Conservation (phyloP, 2,329 filamentous ascomycete genomes). For the Chrysoporthe deuterocubensis region DNA sequence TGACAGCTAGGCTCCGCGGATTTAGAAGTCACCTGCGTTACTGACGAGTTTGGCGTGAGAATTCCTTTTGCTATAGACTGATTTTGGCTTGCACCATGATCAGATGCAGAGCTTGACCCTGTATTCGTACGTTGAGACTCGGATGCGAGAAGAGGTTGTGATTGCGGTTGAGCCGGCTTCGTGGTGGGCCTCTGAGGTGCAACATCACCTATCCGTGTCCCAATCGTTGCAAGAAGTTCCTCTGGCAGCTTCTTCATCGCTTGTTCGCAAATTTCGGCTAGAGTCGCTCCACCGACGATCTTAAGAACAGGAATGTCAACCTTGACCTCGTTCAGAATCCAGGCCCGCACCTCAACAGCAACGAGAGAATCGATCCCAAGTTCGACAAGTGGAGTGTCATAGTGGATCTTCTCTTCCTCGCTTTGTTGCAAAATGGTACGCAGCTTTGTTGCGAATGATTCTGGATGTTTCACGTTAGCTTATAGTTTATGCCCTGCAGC, state of each 20-base stretch:
- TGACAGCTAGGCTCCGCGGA: conserved; percentile 4
- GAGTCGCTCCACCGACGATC: conserved; percentile 39
- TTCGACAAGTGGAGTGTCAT: conserved; percentile 27
- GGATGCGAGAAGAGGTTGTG: conserved; percentile 1
- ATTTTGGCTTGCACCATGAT: not conserved
- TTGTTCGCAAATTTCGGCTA: conserved; percentile 17
- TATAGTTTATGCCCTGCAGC: no score
- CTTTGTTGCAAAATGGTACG: conserved; percentile 24
- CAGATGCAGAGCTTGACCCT: not conserved
- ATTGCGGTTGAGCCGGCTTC: conserved; percentile 5
- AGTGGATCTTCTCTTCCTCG: conserved; percentile 25
- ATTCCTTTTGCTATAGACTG: not conserved
- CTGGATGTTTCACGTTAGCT: conserved; percentile 14
- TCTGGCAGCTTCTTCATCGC: conserved; percentile 15
- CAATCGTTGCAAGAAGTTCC: conserved; percentile 13
- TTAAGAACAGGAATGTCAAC: conserved; percentile 49
- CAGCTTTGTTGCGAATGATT: conserved; percentile 23
- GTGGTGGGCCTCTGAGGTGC: not conserved
- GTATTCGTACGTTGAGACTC: not conserved
- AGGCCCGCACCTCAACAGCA: conserved; percentile 44
- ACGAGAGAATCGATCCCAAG: conserved; percentile 33
- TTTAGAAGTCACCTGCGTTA: not conserved
- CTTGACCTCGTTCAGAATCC: conserved; percentile 48
- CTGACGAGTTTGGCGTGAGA: not conserved
- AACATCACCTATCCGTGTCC: not conserved